Evolutionary conservation across 2,329 filamentous ascomycete genomes (phyloP).

Genomic region (Diaporthe sp.): DNA sequence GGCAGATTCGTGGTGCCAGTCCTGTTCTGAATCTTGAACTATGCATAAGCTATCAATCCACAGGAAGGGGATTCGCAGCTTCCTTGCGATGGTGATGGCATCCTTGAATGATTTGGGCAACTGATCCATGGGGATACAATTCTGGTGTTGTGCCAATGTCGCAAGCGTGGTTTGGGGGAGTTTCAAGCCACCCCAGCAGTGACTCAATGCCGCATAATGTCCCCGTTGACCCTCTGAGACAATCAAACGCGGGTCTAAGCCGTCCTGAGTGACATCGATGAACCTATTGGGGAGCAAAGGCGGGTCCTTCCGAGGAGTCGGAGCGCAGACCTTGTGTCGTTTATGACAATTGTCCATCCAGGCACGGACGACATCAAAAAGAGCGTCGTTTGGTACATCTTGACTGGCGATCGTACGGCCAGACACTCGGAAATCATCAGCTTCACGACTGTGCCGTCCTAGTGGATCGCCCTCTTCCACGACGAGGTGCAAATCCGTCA

Average conservation of each 20-base stretch:
- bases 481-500: constrained; percentile 15
- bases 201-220: constrained; percentile 26
- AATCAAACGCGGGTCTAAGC: not conserved
- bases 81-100: constrained; percentile 12
- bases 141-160: not conserved
- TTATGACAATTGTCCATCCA: not conserved
- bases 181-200: constrained; percentile 27
- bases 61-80: constrained; percentile 10
- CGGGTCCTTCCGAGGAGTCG: not conserved
- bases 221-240: not conserved
- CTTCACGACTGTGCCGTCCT: not conserved
- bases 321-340: constrained; percentile 3
- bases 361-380: constrained; percentile 15
- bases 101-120: constrained; percentile 27
- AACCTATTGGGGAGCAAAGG: constrained; percentile 2
- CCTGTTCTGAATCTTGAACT: constrained; percentile 22
- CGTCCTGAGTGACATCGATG: constrained; percentile 4
- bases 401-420: not conserved
- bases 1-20: constrained; percentile 29
- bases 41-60: constrained; percentile 36
- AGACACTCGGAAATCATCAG: not conserved
- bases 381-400: not conserved
- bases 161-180: not conserved
- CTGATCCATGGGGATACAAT: not conserved
- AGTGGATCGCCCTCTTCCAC: constrained; percentile 16